phyloP scores from a whole-genome alignment of 78 protist genomes.

The Isochrysis galbana region DNA sequence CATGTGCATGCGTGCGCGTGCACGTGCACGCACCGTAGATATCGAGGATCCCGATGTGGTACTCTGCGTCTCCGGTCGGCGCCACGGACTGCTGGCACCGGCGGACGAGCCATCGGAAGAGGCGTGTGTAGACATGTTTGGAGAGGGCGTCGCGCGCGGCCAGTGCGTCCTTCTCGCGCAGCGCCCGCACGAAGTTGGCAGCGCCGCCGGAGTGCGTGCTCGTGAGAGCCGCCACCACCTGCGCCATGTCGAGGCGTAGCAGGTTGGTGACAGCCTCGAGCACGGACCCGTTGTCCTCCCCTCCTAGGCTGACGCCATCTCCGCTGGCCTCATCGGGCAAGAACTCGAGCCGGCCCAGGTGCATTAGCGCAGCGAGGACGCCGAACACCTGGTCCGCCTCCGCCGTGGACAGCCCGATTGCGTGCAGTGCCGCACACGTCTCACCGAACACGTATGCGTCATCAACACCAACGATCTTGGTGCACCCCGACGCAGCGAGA shows the following conservation, averaged over 20 bases:
- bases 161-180: conserved; percentile 46
- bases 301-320: background rate
- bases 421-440: conserved; percentile 73
- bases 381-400: conserved; percentile 65
- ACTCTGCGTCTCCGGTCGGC: background rate
- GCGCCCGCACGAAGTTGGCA: background rate
- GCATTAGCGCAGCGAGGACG: conserved; percentile 67
- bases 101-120: conserved; percentile 58
- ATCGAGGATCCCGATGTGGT: conserved; percentile 87
- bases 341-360: background rate
- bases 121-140: conserved; percentile 72
- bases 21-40: conserved; percentile 95
- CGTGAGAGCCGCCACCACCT: background rate
- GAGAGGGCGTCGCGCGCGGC: conserved; percentile 66
- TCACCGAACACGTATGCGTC: conserved; percentile 75
- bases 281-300: background rate
- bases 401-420: conserved; percentile 63
- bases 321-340: background rate
- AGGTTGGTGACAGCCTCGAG: background rate
- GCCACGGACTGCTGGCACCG: conserved; percentile 6
- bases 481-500: background rate
- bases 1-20: too few species aligned
- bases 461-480: conserved; percentile 74
- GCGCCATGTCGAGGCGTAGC: background rate
- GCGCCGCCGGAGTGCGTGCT: background rate